These are phyloP conservation scores for Prillingera fragicola DNA, from an alignment of 1,284 basidiomycete species.

Conservation along the genomic window DNA sequence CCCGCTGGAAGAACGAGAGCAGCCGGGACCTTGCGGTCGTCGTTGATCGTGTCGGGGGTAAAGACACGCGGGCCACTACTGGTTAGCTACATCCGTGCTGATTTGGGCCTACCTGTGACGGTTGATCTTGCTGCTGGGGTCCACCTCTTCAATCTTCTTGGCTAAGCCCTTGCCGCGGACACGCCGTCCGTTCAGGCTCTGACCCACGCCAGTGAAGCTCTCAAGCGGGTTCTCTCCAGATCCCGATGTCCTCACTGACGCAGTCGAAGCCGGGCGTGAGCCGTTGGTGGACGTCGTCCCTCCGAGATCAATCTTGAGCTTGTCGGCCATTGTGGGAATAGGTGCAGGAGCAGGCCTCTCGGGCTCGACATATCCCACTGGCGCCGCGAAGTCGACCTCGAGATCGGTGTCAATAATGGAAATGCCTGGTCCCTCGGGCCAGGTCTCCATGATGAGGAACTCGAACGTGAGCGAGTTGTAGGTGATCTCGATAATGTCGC, in stretches of 20 bases:
- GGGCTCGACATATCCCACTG: slow-evolving; percentile 74
- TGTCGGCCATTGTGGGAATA: slow-evolving; percentile 89
- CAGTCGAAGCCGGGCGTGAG: slow-evolving; percentile 64
- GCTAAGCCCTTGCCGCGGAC: slow-evolving; percentile 89
- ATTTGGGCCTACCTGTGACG: slow-evolving; percentile 69
- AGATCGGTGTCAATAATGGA: slow-evolving; percentile 92
- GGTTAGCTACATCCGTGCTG: background rate
- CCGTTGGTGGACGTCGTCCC: slow-evolving; percentile 65
- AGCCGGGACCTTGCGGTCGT: slow-evolving; percentile 78
- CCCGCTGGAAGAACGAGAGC: slow-evolving; percentile 86
- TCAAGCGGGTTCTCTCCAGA: slow-evolving; percentile 59
- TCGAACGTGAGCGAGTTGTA: slow-evolving; percentile 93
- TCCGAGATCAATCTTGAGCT: slow-evolving; percentile 88
- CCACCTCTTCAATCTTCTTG: slow-evolving; percentile 70
- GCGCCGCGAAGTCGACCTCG: slow-evolving; percentile 57
- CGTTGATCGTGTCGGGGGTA: slow-evolving; percentile 68
- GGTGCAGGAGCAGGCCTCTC: slow-evolving; percentile 74
- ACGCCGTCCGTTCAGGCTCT: slow-evolving; percentile 77
- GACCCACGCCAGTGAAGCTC: slow-evolving; percentile 87
- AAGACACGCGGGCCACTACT: slow-evolving; percentile 74
- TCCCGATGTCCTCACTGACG: slow-evolving; percentile 35
- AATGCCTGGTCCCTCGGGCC: slow-evolving; percentile 82
- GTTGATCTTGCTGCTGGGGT: slow-evolving; percentile 78
- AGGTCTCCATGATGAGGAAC: slow-evolving; percentile 90
- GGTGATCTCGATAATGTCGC: slow-evolving; percentile 84